Base-by-base conservation (phyloP, 257 asterid species). In the Solanum appendiculatum region DNA sequence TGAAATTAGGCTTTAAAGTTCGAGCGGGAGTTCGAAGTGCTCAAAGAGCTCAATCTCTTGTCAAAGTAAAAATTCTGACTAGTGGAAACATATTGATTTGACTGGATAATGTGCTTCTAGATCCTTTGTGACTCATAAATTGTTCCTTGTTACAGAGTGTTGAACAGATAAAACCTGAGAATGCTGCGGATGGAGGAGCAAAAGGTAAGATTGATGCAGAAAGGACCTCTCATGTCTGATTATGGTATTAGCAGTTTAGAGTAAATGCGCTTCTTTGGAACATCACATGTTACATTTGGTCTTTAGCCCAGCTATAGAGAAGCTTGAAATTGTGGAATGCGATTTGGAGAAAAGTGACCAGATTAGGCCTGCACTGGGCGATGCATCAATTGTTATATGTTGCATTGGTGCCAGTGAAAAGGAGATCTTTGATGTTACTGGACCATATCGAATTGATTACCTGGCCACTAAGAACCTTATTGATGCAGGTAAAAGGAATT, bases 231-330 rank as follows among this genome's bases (percentile, higher is more conserved):
- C 66, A 51, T 80, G 16, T 5, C 42, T 29, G 42, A 18, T 29
- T 80, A 29, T 5, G 20, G 44, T 80, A 80, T 80, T 80, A 80
- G 29, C 70, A 88, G 36, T 66, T 14, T 27, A 72, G 86, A 73
- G 58, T 69, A 88, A 84, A 42, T 84, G 84, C 81, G 84, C 83
- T 91, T 83, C 75, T 88, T 66, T 88, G 86, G 83, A 90, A 87
- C 87, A 86, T 93, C 92, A 91, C 92, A 92, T 92, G 92, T 88
- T 89, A 88, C 48, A 84, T 92, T 89, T 94, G 96, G 93, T 91
- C 92, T 94, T 93, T 95, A 96, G 98, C 95, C 98, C 99, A 96
- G 99, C 98, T 91, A 94, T 91, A 93, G 99, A 97, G 92, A 95
- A 93, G 95, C 95, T 97, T 91, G 98, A 95, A 89, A 93, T 97